Percentiles rank a stretch among this genome's conserved stretches.
phyloP scores from a whole-genome alignment of 192 early-diverging fungal species.

The Coemansia sp. region DNA sequence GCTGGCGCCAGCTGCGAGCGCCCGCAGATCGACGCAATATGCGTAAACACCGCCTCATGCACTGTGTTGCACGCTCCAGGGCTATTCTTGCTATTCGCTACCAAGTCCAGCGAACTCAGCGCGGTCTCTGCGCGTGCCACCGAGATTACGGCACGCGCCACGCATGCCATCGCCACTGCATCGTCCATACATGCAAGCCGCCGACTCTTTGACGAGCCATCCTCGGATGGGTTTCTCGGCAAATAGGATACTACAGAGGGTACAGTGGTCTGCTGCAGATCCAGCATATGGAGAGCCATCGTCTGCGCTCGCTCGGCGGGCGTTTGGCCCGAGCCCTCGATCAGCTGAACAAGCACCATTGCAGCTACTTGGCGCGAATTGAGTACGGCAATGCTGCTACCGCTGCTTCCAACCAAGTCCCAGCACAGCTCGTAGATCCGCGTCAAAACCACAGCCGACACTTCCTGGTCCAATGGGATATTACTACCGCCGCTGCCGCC shows the following conservation, averaged over 20 bases:
- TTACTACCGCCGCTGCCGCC: background rate
- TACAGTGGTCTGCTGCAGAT: slow-evolving; percentile 2
- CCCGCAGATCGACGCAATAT: slow-evolving; percentile 65
- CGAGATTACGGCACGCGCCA: slow-evolving; percentile 47
- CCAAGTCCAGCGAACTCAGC: slow-evolving; percentile 32
- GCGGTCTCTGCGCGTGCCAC: slow-evolving; percentile 34
- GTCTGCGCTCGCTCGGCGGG: slow-evolving; percentile 11
- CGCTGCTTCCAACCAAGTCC: slow-evolving; percentile 31
- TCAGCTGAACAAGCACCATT: slow-evolving; percentile 41
- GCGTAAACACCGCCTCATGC: slow-evolving; percentile 65
- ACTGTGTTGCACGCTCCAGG: slow-evolving; percentile 43
- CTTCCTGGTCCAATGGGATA: background rate
- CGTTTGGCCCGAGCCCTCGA: slow-evolving; percentile 38
- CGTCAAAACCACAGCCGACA: slow-evolving; percentile 1
- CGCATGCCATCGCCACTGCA: slow-evolving; percentile 54
- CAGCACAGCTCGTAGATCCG: slow-evolving; percentile 38
- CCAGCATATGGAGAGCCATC: slow-evolving; percentile 29
- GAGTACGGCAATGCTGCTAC: slow-evolving; percentile 16
- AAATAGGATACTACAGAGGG: background rate
- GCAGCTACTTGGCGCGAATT: slow-evolving; percentile 52
- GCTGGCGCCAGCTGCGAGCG: slow-evolving; percentile 65
- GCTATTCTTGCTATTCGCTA: background rate
- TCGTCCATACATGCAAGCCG: slow-evolving; percentile 38
- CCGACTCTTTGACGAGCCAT: slow-evolving; percentile 12
- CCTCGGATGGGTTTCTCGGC: background rate